Percentiles rank a stretch among this genome's conserved stretches.
Conservation (phyloP, 2,329 filamentous ascomycete species). For the Dactylella cylindrospora region DNA sequence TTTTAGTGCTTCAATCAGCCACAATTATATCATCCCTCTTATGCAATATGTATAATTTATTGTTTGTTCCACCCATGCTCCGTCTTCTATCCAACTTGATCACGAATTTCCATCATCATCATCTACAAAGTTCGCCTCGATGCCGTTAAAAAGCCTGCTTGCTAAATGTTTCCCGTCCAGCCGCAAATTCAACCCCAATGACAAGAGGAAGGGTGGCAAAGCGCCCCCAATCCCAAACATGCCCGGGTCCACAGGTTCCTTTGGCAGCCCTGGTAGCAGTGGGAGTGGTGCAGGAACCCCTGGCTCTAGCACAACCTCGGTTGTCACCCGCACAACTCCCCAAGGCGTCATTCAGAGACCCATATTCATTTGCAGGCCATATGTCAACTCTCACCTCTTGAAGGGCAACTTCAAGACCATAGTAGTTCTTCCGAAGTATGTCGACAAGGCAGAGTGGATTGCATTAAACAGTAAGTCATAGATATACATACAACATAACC, state of each 20-base stretch:
- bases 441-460: conserved; percentile 93
- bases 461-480: conserved; percentile 79
- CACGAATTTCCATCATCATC: too few species aligned
- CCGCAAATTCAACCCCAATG: conserved; percentile 41
- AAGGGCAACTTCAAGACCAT: conserved; percentile 98
- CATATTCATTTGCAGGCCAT: conserved; percentile 54
- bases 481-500: neutral
- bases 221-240: conserved; percentile 36
- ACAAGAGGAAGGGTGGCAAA: conserved; percentile 34
- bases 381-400: conserved; percentile 54
- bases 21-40: too few species aligned
- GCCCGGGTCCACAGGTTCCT: conserved; percentile 29
- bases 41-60: too few species aligned
- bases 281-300: conserved; percentile 54
- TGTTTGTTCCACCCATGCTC: too few species aligned
- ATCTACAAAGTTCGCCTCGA: too few species aligned
- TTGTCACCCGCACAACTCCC: conserved; percentile 54
- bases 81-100: too few species aligned
- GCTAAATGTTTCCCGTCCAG: conserved; percentile 21
- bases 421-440: conserved; percentile 86
- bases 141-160: too few species aligned
- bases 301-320: conserved; percentile 57
- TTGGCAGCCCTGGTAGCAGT: conserved; percentile 6
- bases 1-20: too few species aligned
- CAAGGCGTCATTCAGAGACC: conserved; percentile 56